Conservation (phyloP, 1,139 yeast genomes). For the Candida neerlandica region DNA sequence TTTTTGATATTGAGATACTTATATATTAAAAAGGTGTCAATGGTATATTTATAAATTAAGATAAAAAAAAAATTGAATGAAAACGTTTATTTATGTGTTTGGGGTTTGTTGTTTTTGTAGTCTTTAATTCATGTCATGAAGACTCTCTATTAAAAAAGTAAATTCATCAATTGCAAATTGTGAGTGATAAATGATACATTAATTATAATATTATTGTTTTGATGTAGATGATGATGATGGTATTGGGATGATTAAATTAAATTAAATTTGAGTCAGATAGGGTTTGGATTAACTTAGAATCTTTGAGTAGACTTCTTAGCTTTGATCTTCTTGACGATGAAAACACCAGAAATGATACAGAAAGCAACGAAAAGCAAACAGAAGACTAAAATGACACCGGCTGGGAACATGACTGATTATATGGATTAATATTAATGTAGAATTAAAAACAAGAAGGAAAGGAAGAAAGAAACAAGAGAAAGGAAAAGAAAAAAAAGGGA, state of each 20-base stretch:
- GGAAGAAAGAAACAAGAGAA: constrained; percentile 6
- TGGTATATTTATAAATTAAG: too few relatives aligned
- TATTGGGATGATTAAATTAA: too few relatives aligned
- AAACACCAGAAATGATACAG: constrained; percentile 38
- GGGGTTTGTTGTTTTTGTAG: too few relatives aligned
- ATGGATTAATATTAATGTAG: neutral
- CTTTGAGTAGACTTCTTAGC: constrained; percentile 51
- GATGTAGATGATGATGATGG: neutral
- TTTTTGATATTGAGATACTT: too few relatives aligned
- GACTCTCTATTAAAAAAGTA: too few relatives aligned
- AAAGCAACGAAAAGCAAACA: constrained; percentile 48
- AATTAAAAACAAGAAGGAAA: neutral
- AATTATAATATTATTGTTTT: too few relatives aligned
- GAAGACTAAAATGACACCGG: constrained; percentile 56
- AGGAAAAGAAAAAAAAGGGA: constrained; percentile 12
- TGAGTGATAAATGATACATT: too few relatives aligned
- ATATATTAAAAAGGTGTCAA: too few relatives aligned
- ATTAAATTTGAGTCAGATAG: neutral
- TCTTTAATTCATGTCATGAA: too few relatives aligned
- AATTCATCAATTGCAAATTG: too few relatives aligned
- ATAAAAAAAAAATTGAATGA: too few relatives aligned
- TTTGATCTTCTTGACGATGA: constrained; percentile 41
- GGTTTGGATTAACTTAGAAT: constrained; percentile 31
- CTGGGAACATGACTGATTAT: constrained; percentile 42
- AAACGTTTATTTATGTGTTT: too few relatives aligned